These are phyloP conservation scores for Ceratocystis ficicola DNA, from an alignment of 2,329 filamentous ascomycete genomes.

Conservation along the genomic window DNA sequence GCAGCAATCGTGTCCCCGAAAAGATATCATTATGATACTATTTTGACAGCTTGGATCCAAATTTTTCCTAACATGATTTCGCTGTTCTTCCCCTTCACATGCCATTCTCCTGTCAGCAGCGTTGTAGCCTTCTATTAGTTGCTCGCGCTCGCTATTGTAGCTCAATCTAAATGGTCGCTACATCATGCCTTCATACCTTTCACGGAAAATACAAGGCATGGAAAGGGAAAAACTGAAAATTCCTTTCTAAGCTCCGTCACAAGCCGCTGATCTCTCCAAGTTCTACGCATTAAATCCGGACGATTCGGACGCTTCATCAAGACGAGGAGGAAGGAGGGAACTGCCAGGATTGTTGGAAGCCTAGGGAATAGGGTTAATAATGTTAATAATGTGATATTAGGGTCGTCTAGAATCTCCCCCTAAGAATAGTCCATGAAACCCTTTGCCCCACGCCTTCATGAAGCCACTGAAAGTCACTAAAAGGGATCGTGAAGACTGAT, in stretches of 20 bases:
- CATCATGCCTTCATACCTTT: too few relatives aligned
- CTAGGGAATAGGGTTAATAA: background rate
- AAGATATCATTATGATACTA: too few relatives aligned
- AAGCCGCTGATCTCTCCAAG: background rate
- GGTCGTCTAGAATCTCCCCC: background rate
- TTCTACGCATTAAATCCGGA: background rate
- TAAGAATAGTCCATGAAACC: slow-evolving; percentile 10
- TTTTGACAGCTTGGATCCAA: too few relatives aligned
- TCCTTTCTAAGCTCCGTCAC: background rate
- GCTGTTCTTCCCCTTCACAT: too few relatives aligned
- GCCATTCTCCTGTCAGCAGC: too few relatives aligned
- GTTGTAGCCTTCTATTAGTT: too few relatives aligned
- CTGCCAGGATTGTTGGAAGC: background rate
- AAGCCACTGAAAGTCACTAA: background rate
- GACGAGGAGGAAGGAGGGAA: background rate
- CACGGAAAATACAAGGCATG: too few relatives aligned
- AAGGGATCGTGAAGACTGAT: slow-evolving; percentile 7
- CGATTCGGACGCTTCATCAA: background rate
- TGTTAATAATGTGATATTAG: background rate
- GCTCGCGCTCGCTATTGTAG: too few relatives aligned
- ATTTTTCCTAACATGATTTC: too few relatives aligned
- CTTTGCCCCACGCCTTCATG: background rate
- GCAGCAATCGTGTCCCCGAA: too few relatives aligned
- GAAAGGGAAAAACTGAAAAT: background rate
- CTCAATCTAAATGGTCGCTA: too few relatives aligned